Conservation (phyloP, 306 rosid species). For the Betula pendula region DNA sequence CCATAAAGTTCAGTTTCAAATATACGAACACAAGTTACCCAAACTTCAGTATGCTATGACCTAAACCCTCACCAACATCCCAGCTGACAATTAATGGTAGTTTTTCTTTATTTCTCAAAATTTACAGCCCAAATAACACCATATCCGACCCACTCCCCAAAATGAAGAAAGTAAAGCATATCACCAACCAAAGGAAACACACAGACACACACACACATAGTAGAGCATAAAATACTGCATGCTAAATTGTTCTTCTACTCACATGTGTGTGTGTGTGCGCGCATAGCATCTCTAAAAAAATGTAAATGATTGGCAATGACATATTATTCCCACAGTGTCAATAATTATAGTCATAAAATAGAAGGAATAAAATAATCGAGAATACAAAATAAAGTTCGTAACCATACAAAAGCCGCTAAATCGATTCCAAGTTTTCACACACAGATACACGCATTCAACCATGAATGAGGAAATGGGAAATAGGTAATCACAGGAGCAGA, state of each 20-base stretch:
- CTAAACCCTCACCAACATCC: background rate
- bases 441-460: background rate
- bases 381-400: background rate
- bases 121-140: background rate
- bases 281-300: background rate
- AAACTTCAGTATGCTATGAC: background rate
- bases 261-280: background rate
- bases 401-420: background rate
- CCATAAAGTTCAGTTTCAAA: background rate
- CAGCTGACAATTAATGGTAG: background rate
- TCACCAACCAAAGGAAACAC: background rate
- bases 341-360: background rate
- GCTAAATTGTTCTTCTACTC: background rate
- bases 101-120: background rate
- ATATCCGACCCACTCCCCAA: background rate
- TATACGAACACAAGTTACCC: background rate
- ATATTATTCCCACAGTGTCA: background rate
- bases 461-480: conserved; percentile 14
- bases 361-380: background rate
- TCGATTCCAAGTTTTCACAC: background rate
- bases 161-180: background rate
- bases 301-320: background rate
- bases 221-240: too few relatives aligned
- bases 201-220: too few relatives aligned
- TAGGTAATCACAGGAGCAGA: conserved; percentile 52